Evolutionary conservation across 2,329 filamentous ascomycete species (phyloP), one percentile per base, ranked within the genome.

Genomic region (Diaporthe velutina): DNA sequence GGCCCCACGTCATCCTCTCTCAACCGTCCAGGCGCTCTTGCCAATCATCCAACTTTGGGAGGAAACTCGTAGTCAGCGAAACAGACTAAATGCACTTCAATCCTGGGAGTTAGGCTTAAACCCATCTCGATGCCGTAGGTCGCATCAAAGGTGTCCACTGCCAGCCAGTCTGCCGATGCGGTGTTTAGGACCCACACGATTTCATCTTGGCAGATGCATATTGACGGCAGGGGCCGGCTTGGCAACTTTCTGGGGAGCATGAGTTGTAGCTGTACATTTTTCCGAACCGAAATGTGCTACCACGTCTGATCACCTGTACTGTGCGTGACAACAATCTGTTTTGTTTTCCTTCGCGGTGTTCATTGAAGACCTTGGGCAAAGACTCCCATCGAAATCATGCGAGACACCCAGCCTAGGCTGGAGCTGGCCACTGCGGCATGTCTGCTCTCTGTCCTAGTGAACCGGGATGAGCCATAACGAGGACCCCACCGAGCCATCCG

Each of bases 211-310:
- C 60, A 54, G 22, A 60, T 52, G 57, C 70, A 54, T 28, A 30
- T 52, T 58, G 52, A 28, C 57, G 70, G 57, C 60, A 33, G 22
- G 50, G 48, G 45, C 70, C 70, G 70, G 45, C 70, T 72, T 72
- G 57, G 70, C 70, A 42, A 8, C 19, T 28, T 30, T n/a, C 7
- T 17, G 55, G 17, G 61, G 60, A 33, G 60, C 42, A 52, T 8
- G 17, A 22, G 22, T 19, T 28, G 13, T 30, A 28, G n/a, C 38
- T 9, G 13, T 42, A 12, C 28, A 8, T 42, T 55, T 17, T 33
- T 12, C 54, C 17, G 28, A 10, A 6, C 30, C 8, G 3, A 12
- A 17, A 9, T 35, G 28, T 45, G 22, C 22, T 9, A 10, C 30
- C 15, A 52, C 45, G 4, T 25, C 45, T 13, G 0, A 19, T 17